Conservation (phyloP, 768 basidiomycete species). For the Agaricus bisporus region DNA sequence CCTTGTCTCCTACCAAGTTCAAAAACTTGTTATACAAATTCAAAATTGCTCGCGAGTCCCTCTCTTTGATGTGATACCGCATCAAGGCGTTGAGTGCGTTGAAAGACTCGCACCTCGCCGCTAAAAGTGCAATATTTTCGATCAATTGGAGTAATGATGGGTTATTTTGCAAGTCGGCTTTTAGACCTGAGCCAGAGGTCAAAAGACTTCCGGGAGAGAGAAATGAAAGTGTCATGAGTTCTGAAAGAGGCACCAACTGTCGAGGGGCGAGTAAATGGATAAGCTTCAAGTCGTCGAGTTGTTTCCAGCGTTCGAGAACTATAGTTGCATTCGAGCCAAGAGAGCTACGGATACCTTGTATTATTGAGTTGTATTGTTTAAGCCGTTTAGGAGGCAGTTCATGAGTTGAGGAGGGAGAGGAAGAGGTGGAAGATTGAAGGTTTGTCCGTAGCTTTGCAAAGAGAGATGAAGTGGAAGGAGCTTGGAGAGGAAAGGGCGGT, state of each 20-base stretch:
- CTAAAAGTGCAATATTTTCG: conserved; percentile 43
- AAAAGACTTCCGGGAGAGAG: background rate
- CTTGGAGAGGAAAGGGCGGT: conserved; percentile 1
- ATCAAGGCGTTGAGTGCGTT: conserved; percentile 47
- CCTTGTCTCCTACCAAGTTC: conserved; percentile 17
- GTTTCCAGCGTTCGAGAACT: conserved; percentile 32
- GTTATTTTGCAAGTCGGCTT: background rate
- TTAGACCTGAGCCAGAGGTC: background rate
- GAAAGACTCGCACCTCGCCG: conserved; percentile 37
- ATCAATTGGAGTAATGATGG: conserved; percentile 15
- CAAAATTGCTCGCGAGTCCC: conserved; percentile 36
- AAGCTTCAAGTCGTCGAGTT: conserved; percentile 36
- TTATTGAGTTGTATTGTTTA: conserved; percentile 23
- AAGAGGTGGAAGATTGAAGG: background rate
- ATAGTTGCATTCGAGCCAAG: conserved; percentile 26
- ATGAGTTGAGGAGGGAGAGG: background rate
- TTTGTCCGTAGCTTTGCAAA: conserved; percentile 2
- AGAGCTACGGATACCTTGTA: conserved; percentile 33
- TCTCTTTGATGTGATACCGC: conserved; percentile 33
- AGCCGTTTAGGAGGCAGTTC: conserved; percentile 13
- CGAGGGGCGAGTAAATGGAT: conserved; percentile 37
- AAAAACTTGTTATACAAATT: conserved; percentile 37
- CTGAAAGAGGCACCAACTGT: conserved; percentile 34
- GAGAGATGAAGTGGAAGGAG: conserved; percentile 4
- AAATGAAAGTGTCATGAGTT: conserved; percentile 13